A percentile compares a stretch with the other conserved stretches of the same genome.
These are phyloP conservation scores for Chlorella sp. DNA, from an alignment of 139 green algal species.

Conservation along the genomic window DNA sequence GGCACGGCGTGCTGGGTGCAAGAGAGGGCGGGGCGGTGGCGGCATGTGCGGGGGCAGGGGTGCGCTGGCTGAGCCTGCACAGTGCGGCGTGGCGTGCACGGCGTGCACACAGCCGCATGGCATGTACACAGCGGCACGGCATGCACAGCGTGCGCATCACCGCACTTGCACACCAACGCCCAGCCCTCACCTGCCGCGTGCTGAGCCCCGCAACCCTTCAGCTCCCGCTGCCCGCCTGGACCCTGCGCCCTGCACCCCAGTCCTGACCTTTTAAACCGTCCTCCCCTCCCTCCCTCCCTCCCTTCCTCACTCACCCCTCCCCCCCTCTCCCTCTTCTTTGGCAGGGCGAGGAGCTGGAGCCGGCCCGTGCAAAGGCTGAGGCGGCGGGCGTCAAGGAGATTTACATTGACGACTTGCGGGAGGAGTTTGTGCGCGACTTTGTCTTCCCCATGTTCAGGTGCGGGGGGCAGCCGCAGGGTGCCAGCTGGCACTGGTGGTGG, in stretches of 20 bases:
- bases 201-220: neutral
- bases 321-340: neutral
- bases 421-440: slow-evolving; percentile 99
- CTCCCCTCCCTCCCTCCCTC: neutral
- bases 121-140: too few relatives aligned
- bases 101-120: too few relatives aligned
- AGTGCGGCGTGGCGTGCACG: too few relatives aligned
- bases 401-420: slow-evolving; percentile 97
- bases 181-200: too few relatives aligned
- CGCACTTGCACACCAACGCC: too few relatives aligned
- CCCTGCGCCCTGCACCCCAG: too few relatives aligned
- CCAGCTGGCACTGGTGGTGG: neutral
- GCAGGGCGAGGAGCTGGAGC: slow-evolving; percentile 96
- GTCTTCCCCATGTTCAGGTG: slow-evolving; percentile 98
- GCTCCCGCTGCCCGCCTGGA: neutral
- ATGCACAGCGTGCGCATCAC: too few relatives aligned
- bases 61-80: too few relatives aligned
- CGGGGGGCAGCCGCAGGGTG: neutral
- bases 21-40: too few relatives aligned
- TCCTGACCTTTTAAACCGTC: too few relatives aligned
- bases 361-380: slow-evolving; percentile 90
- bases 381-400: slow-evolving; percentile 96
- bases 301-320: neutral
- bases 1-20: too few relatives aligned
- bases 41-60: too few relatives aligned